Percentiles rank a stretch among this genome's conserved stretches.
Conservation (phyloP, 2,329 filamentous ascomycete species). For the Byssoonygena ceratinophila region DNA sequence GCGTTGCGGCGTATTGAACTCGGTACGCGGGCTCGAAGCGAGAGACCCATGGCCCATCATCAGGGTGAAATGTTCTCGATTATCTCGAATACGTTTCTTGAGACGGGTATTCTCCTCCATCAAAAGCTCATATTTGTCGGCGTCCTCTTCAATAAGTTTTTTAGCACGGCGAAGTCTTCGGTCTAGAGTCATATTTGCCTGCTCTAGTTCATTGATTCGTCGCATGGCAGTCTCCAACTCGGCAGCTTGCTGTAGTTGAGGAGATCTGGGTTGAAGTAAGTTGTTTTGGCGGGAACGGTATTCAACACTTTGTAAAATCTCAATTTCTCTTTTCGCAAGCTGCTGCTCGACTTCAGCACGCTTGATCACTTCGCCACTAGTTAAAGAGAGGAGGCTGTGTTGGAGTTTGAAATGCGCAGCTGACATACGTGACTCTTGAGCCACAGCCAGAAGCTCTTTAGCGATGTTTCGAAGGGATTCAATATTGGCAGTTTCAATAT, state of each 20-base stretch:
- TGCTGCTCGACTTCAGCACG: slow-evolving; percentile 83
- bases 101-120: slow-evolving; percentile 66
- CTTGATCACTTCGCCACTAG: slow-evolving; percentile 74
- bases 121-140: slow-evolving; percentile 60
- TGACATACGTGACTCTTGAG: slow-evolving; percentile 66
- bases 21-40: slow-evolving; percentile 48
- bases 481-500: slow-evolving; percentile 44
- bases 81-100: slow-evolving; percentile 75
- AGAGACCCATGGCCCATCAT: slow-evolving; percentile 60
- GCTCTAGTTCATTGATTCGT: slow-evolving; percentile 55
- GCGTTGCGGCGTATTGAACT: slow-evolving; percentile 37
- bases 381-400: slow-evolving; percentile 70
- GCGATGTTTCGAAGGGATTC: slow-evolving; percentile 47
- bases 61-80: slow-evolving; percentile 72
- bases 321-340: slow-evolving; percentile 78
- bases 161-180: slow-evolving; percentile 62
- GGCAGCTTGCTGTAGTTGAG: slow-evolving; percentile 25
- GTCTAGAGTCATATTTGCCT: slow-evolving; percentile 54
- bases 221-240: slow-evolving; percentile 51
- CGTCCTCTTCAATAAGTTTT: slow-evolving; percentile 65
- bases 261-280: slow-evolving; percentile 36
- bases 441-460: slow-evolving; percentile 42
- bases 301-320: slow-evolving; percentile 67
- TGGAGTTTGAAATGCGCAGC: slow-evolving; percentile 85
- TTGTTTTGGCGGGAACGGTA: slow-evolving; percentile 52